Base-by-base conservation (phyloP, 257 asterid genomes). In the Echites panduratus region DNA sequence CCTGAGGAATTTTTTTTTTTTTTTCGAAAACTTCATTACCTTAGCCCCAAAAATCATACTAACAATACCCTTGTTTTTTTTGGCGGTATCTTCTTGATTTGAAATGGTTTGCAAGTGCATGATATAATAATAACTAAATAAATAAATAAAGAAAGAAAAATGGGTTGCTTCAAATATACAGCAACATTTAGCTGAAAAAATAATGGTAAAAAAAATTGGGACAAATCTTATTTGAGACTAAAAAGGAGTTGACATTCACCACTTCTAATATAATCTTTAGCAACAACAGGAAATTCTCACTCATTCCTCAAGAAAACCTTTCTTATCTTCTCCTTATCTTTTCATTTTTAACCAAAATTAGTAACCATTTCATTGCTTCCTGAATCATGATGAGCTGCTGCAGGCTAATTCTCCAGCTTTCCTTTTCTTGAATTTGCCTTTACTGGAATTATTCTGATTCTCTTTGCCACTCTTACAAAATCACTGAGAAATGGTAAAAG, bases 391-490 rank as follows among this genome's bases (percentile, higher is more conserved):
- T 0, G 9, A 35, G 45, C 24, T 32, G 27, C 14, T 11, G 22
- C n/a, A 63, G 48, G 20, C 48, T 56, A 71, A 52, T 68, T 75
- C 70, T 79, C 82, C 59, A 52, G 56, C 66, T 70, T 84, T 71
- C 78, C 76, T 75, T 79, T 87, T 68, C 85, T 79, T 41, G 90
- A 86, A 76, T 77, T 87, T 22, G 80, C 59, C 82, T 90, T 90
- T 67, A 68, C 88, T 24, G 96, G 97, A 73, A 90, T 47, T 61
- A 90, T 88, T 68, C 96, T 87, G 80, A 90, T 90, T 79, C 96
- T 87, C 82, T 81, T 90, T 5, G 93, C 92, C 68, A 90, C 92
- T 75, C 91, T 79, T 38, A 90, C 97, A 78, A 90, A 89, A 86
- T 90, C 96, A 80, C 96, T 89, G 86, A 52, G 53, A 38, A 50